Conservation (phyloP, 768 basidiomycete genomes). For the Tylopilus sp. region DNA sequence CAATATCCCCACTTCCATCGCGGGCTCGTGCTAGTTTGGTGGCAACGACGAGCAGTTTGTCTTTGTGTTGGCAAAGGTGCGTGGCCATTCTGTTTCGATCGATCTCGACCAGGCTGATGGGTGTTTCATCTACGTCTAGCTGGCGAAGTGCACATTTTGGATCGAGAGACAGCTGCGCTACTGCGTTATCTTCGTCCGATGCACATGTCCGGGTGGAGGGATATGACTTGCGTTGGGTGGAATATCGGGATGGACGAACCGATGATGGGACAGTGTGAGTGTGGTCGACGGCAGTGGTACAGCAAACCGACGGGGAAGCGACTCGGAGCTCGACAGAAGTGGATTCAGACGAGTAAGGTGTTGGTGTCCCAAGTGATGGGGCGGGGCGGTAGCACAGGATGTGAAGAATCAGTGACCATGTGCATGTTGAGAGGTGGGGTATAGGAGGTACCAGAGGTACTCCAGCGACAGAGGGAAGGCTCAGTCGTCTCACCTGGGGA, state of each 20-base stretch:
- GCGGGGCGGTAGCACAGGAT: too few relatives aligned
- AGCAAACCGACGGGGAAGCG: background rate
- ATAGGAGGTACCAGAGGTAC: too few relatives aligned
- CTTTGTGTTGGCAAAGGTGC: conserved; percentile 75
- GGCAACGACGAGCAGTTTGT: conserved; percentile 75
- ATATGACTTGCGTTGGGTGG: conserved; percentile 82
- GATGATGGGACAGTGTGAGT: conserved; percentile 62
- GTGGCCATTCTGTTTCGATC: background rate
- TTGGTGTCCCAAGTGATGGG: background rate
- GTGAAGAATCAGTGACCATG: too few relatives aligned
- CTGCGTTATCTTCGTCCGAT: conserved; percentile 66
- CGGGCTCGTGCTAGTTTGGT: conserved; percentile 78
- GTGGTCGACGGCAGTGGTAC: conserved; percentile 52
- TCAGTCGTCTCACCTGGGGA: too few relatives aligned
- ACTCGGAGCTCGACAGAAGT: conserved; percentile 19
- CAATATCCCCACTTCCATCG: conserved; percentile 62
- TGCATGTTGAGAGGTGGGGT: too few relatives aligned
- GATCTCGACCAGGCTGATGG: background rate
- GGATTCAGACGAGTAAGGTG: conserved; percentile 18
- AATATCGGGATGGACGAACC: conserved; percentile 52
- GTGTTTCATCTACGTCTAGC: conserved; percentile 41
- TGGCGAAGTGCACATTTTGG: conserved; percentile 85
- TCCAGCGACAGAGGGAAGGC: too few relatives aligned
- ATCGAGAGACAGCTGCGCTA: conserved; percentile 70
- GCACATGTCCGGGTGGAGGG: conserved; percentile 45